These are phyloP conservation scores for Spatholobus suberectus DNA, from an alignment of 306 rosid genomes.

Conservation along the genomic window DNA sequence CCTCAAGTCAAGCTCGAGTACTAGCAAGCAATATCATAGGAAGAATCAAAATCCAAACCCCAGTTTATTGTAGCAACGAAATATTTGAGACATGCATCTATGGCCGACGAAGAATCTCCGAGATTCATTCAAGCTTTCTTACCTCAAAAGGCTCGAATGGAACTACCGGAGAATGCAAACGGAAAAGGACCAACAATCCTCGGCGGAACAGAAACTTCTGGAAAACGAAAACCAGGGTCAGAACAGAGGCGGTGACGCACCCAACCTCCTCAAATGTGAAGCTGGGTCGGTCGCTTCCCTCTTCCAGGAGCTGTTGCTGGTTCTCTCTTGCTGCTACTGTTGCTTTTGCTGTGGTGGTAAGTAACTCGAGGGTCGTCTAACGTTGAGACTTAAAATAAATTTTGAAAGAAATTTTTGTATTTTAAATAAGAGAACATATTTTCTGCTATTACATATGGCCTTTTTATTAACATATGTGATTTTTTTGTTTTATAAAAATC, in stretches of 20 bases:
- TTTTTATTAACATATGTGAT: too few species aligned
- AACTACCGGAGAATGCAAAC: slow-evolving; percentile 40
- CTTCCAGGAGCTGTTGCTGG: slow-evolving; percentile 36
- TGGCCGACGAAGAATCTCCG: slow-evolving; percentile 55
- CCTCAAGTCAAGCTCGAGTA: too few species aligned
- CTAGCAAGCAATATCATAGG: too few species aligned
- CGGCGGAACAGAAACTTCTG: slow-evolving; percentile 38
- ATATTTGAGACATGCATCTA: slow-evolving; percentile 48
- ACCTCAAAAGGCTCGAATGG: slow-evolving; percentile 54
- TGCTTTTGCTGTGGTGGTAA: slow-evolving; percentile 63
- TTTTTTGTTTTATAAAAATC: too few species aligned
- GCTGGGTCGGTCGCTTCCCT: not conserved
- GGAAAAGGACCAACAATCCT: slow-evolving; percentile 34
- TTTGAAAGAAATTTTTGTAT: too few species aligned
- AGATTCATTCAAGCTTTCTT: slow-evolving; percentile 51
- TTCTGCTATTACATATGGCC: too few species aligned
- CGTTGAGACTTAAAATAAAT: too few species aligned
- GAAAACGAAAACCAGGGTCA: not conserved
- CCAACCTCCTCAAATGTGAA: slow-evolving; percentile 16
- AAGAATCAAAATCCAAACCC: not conserved
- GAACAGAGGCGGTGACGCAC: not conserved
- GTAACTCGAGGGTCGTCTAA: too few species aligned
- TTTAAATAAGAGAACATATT: too few species aligned
- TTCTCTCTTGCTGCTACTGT: slow-evolving; percentile 58
- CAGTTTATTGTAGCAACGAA: not conserved